These are phyloP conservation scores for Desmodesmus armatus DNA, from an alignment of 139 green algal species.

Conservation along the genomic window DNA sequence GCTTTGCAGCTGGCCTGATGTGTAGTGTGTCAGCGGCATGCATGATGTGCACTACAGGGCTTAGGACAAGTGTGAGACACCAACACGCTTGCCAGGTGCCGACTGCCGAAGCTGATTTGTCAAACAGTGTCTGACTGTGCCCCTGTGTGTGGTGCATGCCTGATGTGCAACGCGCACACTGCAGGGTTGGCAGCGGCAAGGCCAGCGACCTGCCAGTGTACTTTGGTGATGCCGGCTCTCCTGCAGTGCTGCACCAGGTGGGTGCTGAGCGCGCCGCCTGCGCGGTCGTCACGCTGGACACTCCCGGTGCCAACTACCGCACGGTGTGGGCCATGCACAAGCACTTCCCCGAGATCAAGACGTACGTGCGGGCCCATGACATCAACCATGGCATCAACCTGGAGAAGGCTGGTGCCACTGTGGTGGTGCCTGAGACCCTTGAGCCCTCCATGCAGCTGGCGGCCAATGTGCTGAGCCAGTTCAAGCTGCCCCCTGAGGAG, in stretches of 20 bases:
- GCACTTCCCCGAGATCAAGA: conserved; percentile 89
- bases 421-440: conserved; percentile 97
- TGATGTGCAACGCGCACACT: no score
- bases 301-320: conserved; percentile 92
- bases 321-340: conserved; percentile 95
- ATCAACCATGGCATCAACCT: conserved; percentile 94
- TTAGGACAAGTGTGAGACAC: no score
- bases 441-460: conserved; percentile 97
- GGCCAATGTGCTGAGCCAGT: conserved; percentile 87
- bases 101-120: no score
- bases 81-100: no score
- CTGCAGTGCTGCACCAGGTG: conserved; percentile 73
- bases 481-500: conserved; percentile 79
- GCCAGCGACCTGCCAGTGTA: conserved; percentile 94
- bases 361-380: conserved; percentile 97
- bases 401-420: conserved; percentile 95
- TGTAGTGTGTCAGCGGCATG: no score
- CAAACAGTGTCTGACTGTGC: no score
- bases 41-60: no score
- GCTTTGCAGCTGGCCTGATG: no score
- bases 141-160: no score
- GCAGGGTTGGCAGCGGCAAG: conserved; percentile 67
- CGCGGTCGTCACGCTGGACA: conserved; percentile 95
- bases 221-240: conserved; percentile 95
- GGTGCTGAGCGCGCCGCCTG: conserved; percentile 87